These are phyloP conservation scores for Dictyostelium intermedium DNA, from an alignment of 78 protist genomes.

Conservation along the genomic window DNA sequence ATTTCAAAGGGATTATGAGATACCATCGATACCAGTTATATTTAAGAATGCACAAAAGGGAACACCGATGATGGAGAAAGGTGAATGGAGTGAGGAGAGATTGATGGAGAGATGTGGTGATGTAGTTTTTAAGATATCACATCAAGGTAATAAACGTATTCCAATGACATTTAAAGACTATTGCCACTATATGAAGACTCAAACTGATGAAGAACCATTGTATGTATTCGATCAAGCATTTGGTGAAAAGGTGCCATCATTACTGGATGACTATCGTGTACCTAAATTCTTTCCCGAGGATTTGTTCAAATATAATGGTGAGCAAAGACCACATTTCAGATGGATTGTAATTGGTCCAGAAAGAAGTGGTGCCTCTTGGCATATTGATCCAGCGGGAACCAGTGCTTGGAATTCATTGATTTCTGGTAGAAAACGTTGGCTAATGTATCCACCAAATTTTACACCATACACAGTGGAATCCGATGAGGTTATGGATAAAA, in stretches of 20 bases:
- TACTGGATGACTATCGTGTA: constrained; percentile 25
- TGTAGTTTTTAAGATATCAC: constrained; percentile 40
- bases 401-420: constrained; percentile 77
- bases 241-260: constrained; percentile 66
- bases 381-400: constrained; percentile 80
- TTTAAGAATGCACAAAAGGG: constrained; percentile 10
- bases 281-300: constrained; percentile 79
- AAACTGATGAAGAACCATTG: constrained; percentile 78
- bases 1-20: constrained; percentile 17
- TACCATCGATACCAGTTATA: constrained; percentile 27
- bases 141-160: constrained; percentile 33
- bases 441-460: constrained; percentile 72
- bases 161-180: constrained; percentile 70
- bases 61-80: background rate
- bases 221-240: constrained; percentile 78
- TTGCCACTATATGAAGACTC: constrained; percentile 26
- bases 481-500: constrained; percentile 34
- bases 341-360: constrained; percentile 83
- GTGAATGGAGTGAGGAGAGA: constrained; percentile 31
- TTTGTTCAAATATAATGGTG: constrained; percentile 11
- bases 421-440: constrained; percentile 77
- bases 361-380: constrained; percentile 81
- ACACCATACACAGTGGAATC: constrained; percentile 51
- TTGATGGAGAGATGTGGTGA: constrained; percentile 60
- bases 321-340: constrained; percentile 68